phyloP scores from a whole-genome alignment of 306 rosid genomes.

The Vigna reflexopilosa region DNA sequence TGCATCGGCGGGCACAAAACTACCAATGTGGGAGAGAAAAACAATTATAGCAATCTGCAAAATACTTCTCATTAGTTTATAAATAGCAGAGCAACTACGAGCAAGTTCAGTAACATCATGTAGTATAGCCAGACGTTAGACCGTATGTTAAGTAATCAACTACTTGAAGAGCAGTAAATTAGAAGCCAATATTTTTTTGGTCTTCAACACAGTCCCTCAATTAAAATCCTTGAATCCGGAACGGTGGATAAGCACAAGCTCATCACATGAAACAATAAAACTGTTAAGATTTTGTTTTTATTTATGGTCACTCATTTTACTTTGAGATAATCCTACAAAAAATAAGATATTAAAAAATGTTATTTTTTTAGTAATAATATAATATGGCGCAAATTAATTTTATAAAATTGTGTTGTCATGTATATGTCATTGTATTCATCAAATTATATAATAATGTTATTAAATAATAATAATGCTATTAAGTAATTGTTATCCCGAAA shows the following conservation, averaged over 20 bases:
- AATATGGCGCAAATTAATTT: background rate
- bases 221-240: background rate
- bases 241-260: constrained; percentile 5
- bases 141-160: constrained; percentile 27
- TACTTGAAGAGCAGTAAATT: constrained; percentile 2
- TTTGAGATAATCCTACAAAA: background rate
- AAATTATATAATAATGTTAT: background rate
- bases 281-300: background rate
- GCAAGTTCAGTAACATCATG: background rate
- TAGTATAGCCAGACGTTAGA: constrained; percentile 4
- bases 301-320: background rate
- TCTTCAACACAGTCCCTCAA: constrained; percentile 17
- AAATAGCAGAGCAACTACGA: constrained; percentile 16
- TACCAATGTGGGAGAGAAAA: constrained; percentile 93
- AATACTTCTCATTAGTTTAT: constrained; percentile 16
- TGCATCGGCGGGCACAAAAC: constrained; percentile 97
- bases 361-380: background rate
- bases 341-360: background rate
- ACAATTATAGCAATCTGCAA: constrained; percentile 92
- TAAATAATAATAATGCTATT: background rate
- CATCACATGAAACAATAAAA: background rate
- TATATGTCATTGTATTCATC: background rate
- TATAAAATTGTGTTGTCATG: background rate
- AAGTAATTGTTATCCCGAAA: background rate
- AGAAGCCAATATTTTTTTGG: background rate